These are phyloP conservation scores for Podaxis mareebaensis DNA, from an alignment of 768 basidiomycete species.

Conservation along the genomic window DNA sequence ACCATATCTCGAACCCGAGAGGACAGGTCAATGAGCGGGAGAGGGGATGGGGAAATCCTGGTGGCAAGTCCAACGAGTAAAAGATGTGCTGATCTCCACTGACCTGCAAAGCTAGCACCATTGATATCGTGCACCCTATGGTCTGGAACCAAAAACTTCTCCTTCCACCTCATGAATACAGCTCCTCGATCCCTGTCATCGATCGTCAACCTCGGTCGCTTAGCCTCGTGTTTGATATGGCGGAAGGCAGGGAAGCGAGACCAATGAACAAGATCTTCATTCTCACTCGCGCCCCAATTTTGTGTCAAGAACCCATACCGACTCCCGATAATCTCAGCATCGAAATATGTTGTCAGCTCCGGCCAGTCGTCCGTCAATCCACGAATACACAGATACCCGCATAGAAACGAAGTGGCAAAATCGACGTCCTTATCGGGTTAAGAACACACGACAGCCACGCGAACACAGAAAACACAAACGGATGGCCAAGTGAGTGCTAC, in stretches of 20 bases:
- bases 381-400: constrained; percentile 91
- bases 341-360: constrained; percentile 94
- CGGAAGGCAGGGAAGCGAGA: constrained; percentile 89
- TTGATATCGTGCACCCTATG: constrained; percentile 92
- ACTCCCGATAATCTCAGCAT: constrained; percentile 92
- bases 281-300: constrained; percentile 88
- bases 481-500: constrained; percentile 9
- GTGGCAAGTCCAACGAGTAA: neutral
- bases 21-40: neutral
- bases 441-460: neutral
- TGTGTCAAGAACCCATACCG: constrained; percentile 90
- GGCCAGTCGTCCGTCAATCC: constrained; percentile 94
- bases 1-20: neutral
- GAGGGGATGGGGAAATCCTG: neutral
- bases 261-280: constrained; percentile 95
- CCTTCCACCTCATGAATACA: constrained; percentile 97
- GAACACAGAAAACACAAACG: neutral
- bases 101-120: constrained; percentile 93
- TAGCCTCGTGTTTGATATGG: constrained; percentile 76
- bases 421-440: constrained; percentile 72
- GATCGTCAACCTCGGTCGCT: constrained; percentile 77
- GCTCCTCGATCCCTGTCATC: constrained; percentile 75
- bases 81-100: constrained; percentile 25
- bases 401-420: constrained; percentile 80
- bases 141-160: constrained; percentile 93